Conservation (phyloP, 2,329 filamentous ascomycete species). For the Diaporthe citrichinensis region DNA sequence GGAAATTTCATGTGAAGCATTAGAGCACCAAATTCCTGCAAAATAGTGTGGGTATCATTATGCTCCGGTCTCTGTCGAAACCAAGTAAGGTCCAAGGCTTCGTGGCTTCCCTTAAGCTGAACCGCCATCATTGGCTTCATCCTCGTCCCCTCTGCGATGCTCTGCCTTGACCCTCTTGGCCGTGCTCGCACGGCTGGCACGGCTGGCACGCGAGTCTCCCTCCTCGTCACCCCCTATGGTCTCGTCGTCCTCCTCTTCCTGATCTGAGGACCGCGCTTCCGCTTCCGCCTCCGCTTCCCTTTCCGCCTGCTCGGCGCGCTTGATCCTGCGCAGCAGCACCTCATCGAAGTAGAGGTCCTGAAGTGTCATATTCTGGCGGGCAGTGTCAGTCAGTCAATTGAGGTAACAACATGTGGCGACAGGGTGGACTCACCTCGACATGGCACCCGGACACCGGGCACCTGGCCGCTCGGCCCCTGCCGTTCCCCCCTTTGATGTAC, state of each 20-base stretch:
- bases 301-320: conserved; percentile 64
- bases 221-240: conserved; percentile 41
- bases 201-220: neutral
- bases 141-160: conserved; percentile 39
- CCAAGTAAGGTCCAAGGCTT: neutral
- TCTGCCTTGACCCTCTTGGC: conserved; percentile 46
- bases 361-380: conserved; percentile 53
- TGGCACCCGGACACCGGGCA: conserved; percentile 78
- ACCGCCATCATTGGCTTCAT: neutral
- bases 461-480: conserved; percentile 53
- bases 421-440: conserved; percentile 58
- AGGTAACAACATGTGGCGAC: neutral
- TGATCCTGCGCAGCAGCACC: conserved; percentile 69
- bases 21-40: neutral
- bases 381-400: conserved; percentile 19
- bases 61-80: neutral
- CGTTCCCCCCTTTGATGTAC: conserved; percentile 56
- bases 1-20: neutral
- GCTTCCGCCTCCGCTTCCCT: conserved; percentile 59
- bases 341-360: conserved; percentile 70
- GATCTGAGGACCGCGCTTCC: conserved; percentile 59
- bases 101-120: neutral
- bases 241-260: conserved; percentile 53
- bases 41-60: conserved; percentile 13
- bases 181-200: conserved; percentile 4